Evolutionary conservation across 139 green algal genomes (phyloP), one percentile per base, ranked within the genome.

Genomic region (Spirogloea muscicola): DNA sequence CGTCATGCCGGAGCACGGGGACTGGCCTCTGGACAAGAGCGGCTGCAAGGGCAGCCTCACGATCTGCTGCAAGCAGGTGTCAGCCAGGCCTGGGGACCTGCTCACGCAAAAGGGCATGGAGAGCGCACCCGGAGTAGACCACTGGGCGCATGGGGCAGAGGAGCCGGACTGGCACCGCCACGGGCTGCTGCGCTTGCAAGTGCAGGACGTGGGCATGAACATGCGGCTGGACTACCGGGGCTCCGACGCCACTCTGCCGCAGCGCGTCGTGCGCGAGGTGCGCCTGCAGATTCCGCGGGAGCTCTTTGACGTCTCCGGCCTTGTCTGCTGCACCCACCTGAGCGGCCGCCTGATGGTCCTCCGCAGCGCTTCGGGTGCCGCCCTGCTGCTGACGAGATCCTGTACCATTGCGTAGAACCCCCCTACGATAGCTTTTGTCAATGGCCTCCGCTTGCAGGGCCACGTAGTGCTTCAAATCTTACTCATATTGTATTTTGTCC

Each of bases 221-320:
- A 10, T 64, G 55, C 10, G 34, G 55, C 36, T 64, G 55, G 55
- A 64, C 55, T 64, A 64, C 36, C 9, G 13, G 31, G 55, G 55
- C 55, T 40, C 10, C 43, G 13, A 51, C 43, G 10, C 43, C 13
- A 10, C 13, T 10, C 10, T 51, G 43, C 10, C 43, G 10, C 43
- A 51, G 43, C 46, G 21, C 46, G 34, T 76, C 3, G 13, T 76
- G 55, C 5, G 33, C 38, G 68, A 76, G 6, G 68, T 76, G 5
- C 68, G 58, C 6, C 3, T 48, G 9, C 68, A 76, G 57, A 69
- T 76, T 40, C 68, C 68, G 3, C 55, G 31, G 3, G 68, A 76
- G 7, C 33, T 76, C 3, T 76, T 76, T 42, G 57, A 76, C 58
- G 6, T 76, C 7, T 37, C 49, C 52, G 18, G 3, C 7, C 57